Conservation (phyloP, 2,329 filamentous ascomycete species). For the Fusarium armeniacum region DNA sequence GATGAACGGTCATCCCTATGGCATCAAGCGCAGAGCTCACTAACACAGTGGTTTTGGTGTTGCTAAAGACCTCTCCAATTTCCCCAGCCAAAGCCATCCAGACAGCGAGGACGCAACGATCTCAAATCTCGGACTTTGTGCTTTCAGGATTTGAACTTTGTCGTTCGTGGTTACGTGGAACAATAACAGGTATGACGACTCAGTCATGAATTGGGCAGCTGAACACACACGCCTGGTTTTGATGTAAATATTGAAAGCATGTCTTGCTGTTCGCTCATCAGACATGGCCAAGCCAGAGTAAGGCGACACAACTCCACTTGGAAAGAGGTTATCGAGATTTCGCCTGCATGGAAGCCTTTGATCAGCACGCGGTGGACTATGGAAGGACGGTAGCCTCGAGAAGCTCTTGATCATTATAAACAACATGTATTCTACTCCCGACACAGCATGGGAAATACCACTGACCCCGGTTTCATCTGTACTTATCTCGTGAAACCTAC, state of each 20-base stretch:
- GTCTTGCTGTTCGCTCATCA: slow-evolving; percentile 2
- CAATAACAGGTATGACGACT: slow-evolving; percentile 10
- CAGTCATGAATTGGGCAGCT: slow-evolving; percentile 10
- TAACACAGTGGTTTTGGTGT: slow-evolving; percentile 26
- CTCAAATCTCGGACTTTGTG: slow-evolving; percentile 19
- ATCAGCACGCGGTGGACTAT: background rate
- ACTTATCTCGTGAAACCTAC: background rate
- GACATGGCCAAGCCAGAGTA: slow-evolving; percentile 2
- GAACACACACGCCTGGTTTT: slow-evolving; percentile 21
- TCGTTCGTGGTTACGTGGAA: slow-evolving; percentile 25
- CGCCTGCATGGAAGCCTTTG: background rate
- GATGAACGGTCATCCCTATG: slow-evolving; percentile 21
- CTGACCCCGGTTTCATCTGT: background rate
- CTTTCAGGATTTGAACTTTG: slow-evolving; percentile 8
- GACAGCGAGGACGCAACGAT: slow-evolving; percentile 16
- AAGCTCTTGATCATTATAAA: background rate
- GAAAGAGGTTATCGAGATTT: slow-evolving; percentile 4
- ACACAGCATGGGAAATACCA: background rate
- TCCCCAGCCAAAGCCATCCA: slow-evolving; percentile 1
- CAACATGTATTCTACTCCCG: background rate
- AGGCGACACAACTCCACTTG: background rate
- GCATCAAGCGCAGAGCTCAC: slow-evolving; percentile 7
- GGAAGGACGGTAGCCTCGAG: background rate
- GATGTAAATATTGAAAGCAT: background rate
- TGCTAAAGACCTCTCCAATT: slow-evolving; percentile 4